Percentiles rank a stretch among this genome's conserved stretches.
Conservation (phyloP, 1,284 basidiomycete genomes). For the Malassezia restricta region DNA sequence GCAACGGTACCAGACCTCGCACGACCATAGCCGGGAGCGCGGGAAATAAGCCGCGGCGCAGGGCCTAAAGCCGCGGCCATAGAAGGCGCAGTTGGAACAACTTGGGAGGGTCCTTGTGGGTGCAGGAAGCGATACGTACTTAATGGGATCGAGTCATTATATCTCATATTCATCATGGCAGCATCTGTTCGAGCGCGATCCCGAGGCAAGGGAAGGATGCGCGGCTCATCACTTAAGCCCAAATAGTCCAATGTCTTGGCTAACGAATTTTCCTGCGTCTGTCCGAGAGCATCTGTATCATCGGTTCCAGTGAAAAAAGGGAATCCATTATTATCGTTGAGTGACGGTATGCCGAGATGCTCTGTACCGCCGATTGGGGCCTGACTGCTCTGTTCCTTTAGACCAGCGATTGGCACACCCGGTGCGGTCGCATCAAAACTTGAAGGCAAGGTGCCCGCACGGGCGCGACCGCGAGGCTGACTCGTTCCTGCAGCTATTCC, state of each 20-base stretch:
- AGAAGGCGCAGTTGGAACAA: neutral
- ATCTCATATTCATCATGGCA: neutral
- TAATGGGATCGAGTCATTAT: neutral
- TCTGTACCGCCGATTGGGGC: neutral
- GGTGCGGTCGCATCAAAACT: slow-evolving; percentile 1
- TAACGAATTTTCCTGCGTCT: neutral
- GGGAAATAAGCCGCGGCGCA: neutral
- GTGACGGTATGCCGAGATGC: neutral
- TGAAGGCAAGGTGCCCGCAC: slow-evolving; percentile 11
- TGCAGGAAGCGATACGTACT: neutral
- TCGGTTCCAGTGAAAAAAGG: neutral
- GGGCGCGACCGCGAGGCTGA: slow-evolving; percentile 8
- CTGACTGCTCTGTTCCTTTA: neutral
- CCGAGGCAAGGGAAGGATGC: neutral
- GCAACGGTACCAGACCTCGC: slow-evolving; percentile 39
- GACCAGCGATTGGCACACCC: neutral
- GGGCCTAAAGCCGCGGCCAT: neutral
- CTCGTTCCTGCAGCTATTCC: neutral
- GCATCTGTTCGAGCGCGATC: slow-evolving; percentile 8
- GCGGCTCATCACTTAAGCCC: slow-evolving; percentile 18
- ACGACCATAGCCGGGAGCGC: slow-evolving; percentile 16
- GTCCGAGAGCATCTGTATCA: neutral
- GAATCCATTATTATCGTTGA: neutral
- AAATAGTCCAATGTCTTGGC: slow-evolving; percentile 33
- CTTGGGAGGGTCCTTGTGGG: neutral